Base-by-base conservation (phyloP, 2,329 filamentous ascomycete species). In the Xylariaceae sp. region DNA sequence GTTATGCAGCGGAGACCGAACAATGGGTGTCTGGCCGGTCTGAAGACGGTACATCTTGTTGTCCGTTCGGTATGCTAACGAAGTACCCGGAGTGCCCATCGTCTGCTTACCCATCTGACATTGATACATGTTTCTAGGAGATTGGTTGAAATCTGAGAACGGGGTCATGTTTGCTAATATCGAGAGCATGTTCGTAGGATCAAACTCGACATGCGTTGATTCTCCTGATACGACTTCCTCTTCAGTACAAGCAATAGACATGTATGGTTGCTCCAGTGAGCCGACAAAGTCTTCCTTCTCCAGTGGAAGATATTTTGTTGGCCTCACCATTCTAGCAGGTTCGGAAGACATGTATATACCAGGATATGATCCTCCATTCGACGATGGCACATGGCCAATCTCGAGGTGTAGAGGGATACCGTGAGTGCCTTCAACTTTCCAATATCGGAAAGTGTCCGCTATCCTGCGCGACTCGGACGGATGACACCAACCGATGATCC, bases 61-160 rank as follows among this genome's bases (percentile, higher is more conserved):
- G 77, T 99, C 95, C 47, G 93, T 96, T 70, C 95, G 87, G 76
- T 96, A 90, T 55, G 86, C 83, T 61, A 93, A 79, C 2, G 93
- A 89, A 7, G 93, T 90, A 55, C 89, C 93, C 2, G 93, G 92
- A 20, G 95, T 98, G 74, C 95, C 95, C 95, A 99, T 99, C 0
- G 93, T 93, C 78, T 99, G 95, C 74, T 99, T 99, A 78, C 91
- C 92, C 95, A 98, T 98, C 81, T 98, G 95, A 78, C 93, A 97
- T 73, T 96, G 91, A 73, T 98, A 99, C 93, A 98, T 98, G 77
- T 99, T 99, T 83, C 95, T 84, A 1, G 95, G 95, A 14, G 93
- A 97, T 75, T 99, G 95, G 76, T 99, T 99, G 78, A 96, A 96
- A 73, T 99, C 91, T 45, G 93, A 97, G 77, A 99, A 99, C 2